Conservation (phyloP, 2,329 filamentous ascomycete genomes). For the Colletotrichum phormii region DNA sequence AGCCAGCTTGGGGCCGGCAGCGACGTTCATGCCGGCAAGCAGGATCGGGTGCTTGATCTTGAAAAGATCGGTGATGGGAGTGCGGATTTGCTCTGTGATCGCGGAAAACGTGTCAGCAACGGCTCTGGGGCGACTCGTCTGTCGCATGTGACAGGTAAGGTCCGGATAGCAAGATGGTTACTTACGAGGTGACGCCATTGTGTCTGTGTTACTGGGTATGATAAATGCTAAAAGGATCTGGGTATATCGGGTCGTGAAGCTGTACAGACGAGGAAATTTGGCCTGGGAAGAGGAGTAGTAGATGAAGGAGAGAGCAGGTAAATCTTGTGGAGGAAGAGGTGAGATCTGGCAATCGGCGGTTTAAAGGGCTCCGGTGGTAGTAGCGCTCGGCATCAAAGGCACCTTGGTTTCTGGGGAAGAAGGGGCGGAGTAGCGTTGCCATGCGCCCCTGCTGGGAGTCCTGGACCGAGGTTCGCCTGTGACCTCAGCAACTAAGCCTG, state of each 20-base stretch:
- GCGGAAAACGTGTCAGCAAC: slow-evolving; percentile 39
- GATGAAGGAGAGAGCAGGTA: slow-evolving; percentile 20
- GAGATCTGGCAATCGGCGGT: slow-evolving; percentile 23
- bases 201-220: slow-evolving; percentile 40
- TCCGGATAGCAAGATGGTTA: slow-evolving; percentile 36
- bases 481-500: slow-evolving; percentile 23
- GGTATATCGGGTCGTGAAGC: slow-evolving; percentile 31
- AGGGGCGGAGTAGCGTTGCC: slow-evolving; percentile 36
- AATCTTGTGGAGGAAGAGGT: not conserved
- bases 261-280: slow-evolving; percentile 36
- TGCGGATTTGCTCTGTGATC: slow-evolving; percentile 83
- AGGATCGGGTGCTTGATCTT: slow-evolving; percentile 97
- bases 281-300: not conserved
- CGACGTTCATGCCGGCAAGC: slow-evolving; percentile 99
- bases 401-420: slow-evolving; percentile 33
- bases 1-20: slow-evolving; percentile 94
- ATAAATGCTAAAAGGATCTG: not conserved
- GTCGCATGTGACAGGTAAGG: slow-evolving; percentile 33
- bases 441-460: slow-evolving; percentile 30
- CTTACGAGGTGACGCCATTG: slow-evolving; percentile 86
- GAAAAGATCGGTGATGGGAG: slow-evolving; percentile 93
- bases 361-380: slow-evolving; percentile 25
- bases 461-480: slow-evolving; percentile 38
- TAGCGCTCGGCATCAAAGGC: slow-evolving; percentile 24
- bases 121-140: not conserved